Evolutionary conservation across 441 rosid genomes (phyloP), one percentile per base, ranked within the genome.

Genomic region (Croton setiger): DNA sequence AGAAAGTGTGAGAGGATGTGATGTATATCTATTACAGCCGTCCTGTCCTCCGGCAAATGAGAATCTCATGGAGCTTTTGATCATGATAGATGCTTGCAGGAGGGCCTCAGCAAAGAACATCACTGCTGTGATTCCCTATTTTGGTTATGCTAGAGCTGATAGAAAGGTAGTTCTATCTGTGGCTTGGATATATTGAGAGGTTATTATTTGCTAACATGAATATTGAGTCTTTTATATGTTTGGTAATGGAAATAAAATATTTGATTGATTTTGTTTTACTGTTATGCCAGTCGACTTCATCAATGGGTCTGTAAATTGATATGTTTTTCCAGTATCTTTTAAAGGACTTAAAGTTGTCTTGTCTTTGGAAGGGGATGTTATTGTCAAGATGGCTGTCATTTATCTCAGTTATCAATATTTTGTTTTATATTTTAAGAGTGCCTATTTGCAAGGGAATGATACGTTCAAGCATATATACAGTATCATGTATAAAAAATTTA

Each of bases 71-170:
- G 99, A 95, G 77, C 86, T 95, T 71, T 83, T 95, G 37, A 78
- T 95, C 43, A 95, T 95, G 99, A 81, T 95, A 47, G 99, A 95
- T 80, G 98, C 99, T 68, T 95, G 98, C 75, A 86, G 98, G 27
- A 82, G 98, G 80, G 99, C 98, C 13, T 94, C 99, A 0, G 99
- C 99, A 48, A 92, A 90, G 75, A 90, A 84, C 44, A 95, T 95
- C 33, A 95, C 98, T 4, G 98, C 98, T 0, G 99, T 94, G 31
- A 88, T 94, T 76, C 99, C 99, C 5, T 94, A 94, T 83, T 94
- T 94, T 80, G 99, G 99, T 23, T 92, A 92, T 80, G 98, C 99
- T 60, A 86, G 98, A 70, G 99, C 99, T 75, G 99, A 94, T 84
- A 80, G 98, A 79, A 92, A 94, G 98, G 99, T 53, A 67, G 63